Evolutionary conservation across 257 asterid species (phyloP).

Genomic region (Plectranthus barbatus): DNA sequence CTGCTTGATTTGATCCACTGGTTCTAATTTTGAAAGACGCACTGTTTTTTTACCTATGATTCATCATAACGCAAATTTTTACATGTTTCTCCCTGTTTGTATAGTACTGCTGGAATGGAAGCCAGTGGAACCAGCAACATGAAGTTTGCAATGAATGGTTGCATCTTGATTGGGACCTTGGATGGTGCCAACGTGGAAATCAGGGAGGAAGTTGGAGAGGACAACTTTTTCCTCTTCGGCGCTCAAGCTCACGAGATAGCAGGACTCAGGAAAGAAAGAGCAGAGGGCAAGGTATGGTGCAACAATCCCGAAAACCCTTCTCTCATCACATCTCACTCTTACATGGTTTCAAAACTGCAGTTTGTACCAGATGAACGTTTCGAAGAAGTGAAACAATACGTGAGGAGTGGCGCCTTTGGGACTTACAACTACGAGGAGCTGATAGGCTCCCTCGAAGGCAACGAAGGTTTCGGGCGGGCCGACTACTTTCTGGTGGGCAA

Average conservation of each 20-base stretch:
- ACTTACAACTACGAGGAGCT: conserved; percentile 42
- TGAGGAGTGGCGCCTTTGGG: conserved; percentile 71
- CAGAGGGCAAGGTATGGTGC: conserved; percentile 62
- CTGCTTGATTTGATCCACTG: background rate
- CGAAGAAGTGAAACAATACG: conserved; percentile 55
- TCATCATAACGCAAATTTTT: background rate
- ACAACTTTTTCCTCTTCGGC: conserved; percentile 82
- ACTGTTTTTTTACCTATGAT: background rate
- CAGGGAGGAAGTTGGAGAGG: conserved; percentile 83
- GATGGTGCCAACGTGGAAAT: conserved; percentile 93
- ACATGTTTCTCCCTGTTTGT: conserved; percentile 9
- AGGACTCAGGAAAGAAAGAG: conserved; percentile 66
- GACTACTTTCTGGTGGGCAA: conserved; percentile 89
- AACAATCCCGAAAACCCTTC: background rate
- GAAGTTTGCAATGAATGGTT: conserved; percentile 87
- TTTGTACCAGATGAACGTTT: conserved; percentile 64
- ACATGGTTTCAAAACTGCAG: conserved; percentile 44
- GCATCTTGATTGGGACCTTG: conserved; percentile 71
- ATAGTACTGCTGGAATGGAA: conserved; percentile 91
- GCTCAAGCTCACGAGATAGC: conserved; percentile 82
- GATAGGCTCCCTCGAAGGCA: conserved; percentile 78
- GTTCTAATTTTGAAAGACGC: background rate
- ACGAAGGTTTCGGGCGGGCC: conserved; percentile 71
- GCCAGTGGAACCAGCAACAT: conserved; percentile 96
- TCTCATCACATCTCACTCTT: background rate